These are phyloP conservation scores for Diaporthe velutina DNA, from an alignment of 2,329 filamentous ascomycete species.

Conservation along the genomic window DNA sequence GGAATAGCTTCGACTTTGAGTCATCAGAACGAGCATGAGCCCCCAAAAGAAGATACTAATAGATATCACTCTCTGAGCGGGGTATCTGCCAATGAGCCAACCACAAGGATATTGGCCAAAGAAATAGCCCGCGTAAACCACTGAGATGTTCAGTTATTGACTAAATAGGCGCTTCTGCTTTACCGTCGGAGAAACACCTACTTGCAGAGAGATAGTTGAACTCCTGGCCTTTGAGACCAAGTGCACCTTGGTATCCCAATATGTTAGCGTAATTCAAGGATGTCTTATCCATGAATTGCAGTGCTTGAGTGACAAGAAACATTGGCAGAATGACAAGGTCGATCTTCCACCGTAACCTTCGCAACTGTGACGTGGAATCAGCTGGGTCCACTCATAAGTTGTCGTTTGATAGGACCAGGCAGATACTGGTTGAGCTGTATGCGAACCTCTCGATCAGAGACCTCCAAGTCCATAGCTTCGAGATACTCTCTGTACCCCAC, in stretches of 20 bases:
- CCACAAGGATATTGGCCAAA: conserved; percentile 57
- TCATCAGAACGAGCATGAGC: conserved; percentile 49
- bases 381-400: too few relatives aligned
- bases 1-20: conserved; percentile 46
- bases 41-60: conserved; percentile 51
- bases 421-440: too few relatives aligned
- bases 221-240: conserved; percentile 49
- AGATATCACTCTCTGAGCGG: conserved; percentile 51
- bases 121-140: conserved; percentile 56
- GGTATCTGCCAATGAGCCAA: conserved; percentile 53
- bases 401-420: too few relatives aligned
- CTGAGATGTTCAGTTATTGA: conserved; percentile 34
- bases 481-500: neutral
- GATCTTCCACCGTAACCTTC: conserved; percentile 45
- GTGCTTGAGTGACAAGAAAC: conserved; percentile 48
- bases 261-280: conserved; percentile 51
- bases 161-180: too few relatives aligned
- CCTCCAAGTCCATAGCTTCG: neutral
- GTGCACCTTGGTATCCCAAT: conserved; percentile 51
- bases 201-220: conserved; percentile 53
- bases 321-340: conserved; percentile 49
- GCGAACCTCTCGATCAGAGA: neutral
- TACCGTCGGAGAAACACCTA: conserved; percentile 28
- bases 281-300: conserved; percentile 50
- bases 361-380: neutral